phyloP scores from a whole-genome alignment of 2,329 filamentous ascomycete genomes.

The Colletotrichum tropicale region DNA sequence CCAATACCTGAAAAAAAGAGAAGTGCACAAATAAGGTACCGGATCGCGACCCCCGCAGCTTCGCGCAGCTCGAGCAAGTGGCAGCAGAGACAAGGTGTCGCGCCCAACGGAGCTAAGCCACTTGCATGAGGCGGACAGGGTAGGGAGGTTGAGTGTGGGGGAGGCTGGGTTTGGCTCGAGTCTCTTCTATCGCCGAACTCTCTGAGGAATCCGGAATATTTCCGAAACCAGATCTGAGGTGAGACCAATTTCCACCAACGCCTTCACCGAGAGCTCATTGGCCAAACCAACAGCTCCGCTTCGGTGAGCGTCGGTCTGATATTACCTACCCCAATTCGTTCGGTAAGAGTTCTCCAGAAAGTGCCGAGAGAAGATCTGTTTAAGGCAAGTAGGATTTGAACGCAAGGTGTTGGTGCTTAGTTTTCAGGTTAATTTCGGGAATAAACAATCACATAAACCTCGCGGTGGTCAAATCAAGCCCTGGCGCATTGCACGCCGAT shows the following conservation, averaged over 20 bases:
- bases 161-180: neutral
- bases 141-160: conserved; percentile 11
- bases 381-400: neutral
- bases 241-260: neutral
- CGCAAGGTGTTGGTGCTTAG: neutral
- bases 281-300: neutral
- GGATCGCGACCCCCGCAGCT: conserved; percentile 6
- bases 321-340: neutral
- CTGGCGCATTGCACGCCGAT: neutral
- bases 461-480: too few species aligned
- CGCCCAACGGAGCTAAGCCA: conserved; percentile 1
- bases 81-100: conserved; percentile 1
- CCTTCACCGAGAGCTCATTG: neutral
- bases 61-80: conserved; percentile 2
- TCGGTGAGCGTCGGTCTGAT: neutral
- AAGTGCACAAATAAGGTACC: neutral
- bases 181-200: neutral
- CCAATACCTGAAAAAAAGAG: neutral
- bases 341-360: too few species aligned
- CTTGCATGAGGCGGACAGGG: conserved; percentile 15
- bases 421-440: too few species aligned
- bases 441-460: too few species aligned
- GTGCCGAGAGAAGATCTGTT: neutral
- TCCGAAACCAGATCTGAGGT: neutral
- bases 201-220: conserved; percentile 1